Evolutionary conservation across 2,329 filamentous ascomycete genomes (phyloP).

Genomic region (Apiospora arundinis): DNA sequence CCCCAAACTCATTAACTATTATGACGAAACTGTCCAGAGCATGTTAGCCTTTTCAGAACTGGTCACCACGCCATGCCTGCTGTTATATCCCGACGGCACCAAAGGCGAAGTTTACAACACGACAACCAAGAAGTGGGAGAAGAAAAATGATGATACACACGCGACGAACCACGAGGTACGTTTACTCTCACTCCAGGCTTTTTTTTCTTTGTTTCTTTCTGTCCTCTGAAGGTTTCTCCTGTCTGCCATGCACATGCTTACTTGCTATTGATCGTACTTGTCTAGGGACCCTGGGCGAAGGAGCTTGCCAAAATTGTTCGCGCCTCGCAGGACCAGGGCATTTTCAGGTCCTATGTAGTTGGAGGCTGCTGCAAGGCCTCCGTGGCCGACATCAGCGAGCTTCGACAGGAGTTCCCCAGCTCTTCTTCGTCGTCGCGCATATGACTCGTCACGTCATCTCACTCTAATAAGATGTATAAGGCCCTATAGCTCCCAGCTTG

Average conservation of each 20-base stretch:
- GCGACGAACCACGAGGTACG: neutral
- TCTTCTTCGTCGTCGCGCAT: neutral
- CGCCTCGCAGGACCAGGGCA: slow-evolving; percentile 42
- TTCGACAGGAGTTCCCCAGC: slow-evolving; percentile 50
- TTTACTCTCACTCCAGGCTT: neutral
- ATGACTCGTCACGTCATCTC: slow-evolving; percentile 17
- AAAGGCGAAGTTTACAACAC: slow-evolving; percentile 73
- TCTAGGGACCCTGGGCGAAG: slow-evolving; percentile 51
- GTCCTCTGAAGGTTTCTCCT: neutral
- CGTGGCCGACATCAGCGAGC: slow-evolving; percentile 72
- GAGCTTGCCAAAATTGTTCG: slow-evolving; percentile 50
- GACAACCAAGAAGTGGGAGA: slow-evolving; percentile 64
- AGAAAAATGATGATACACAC: slow-evolving; percentile 42
- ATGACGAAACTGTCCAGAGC: slow-evolving; percentile 41
- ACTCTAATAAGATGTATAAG: neutral
- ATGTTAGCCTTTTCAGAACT: neutral
- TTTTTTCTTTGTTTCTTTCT: neutral
- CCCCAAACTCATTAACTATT: slow-evolving; percentile 56
- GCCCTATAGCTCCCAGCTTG: neutral
- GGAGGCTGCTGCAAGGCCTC: slow-evolving; percentile 61
- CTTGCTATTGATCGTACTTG: neutral
- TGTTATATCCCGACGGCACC: slow-evolving; percentile 73
- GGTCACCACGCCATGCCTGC: slow-evolving; percentile 55
- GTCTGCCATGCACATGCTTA: neutral
- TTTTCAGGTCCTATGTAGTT: slow-evolving; percentile 55